Evolutionary conservation across 129 eudicot species (phyloP).

Genomic region (Ambrosia trifida): DNA sequence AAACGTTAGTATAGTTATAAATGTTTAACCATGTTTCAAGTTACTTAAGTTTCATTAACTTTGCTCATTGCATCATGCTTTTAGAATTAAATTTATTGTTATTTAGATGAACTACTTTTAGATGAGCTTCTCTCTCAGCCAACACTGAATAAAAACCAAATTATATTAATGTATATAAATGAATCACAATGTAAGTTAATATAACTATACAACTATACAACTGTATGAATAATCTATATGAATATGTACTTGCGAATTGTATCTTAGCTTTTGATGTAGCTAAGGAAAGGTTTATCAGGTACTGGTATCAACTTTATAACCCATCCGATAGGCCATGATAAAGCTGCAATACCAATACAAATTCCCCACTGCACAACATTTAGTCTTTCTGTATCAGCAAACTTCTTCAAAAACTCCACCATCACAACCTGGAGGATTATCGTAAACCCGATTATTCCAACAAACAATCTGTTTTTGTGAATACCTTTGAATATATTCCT

Average conservation of each 20-base stretch:
- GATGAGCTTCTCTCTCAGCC: neutral
- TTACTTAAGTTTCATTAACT: no score
- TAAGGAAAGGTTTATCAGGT: conserved; percentile 54
- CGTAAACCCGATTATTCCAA: conserved; percentile 74
- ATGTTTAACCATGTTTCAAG: no score
- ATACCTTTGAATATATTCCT: conserved; percentile 68
- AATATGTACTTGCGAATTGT: neutral
- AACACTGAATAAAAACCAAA: neutral
- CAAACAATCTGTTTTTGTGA: conserved; percentile 56
- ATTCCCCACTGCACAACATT: conserved; percentile 68
- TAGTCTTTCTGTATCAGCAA: conserved; percentile 73
- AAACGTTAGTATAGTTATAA: no score
- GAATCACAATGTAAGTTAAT: no score
- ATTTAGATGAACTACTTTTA: neutral
- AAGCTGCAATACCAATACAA: conserved; percentile 62
- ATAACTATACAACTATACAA: no score
- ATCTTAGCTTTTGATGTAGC: conserved; percentile 35
- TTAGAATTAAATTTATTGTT: neutral
- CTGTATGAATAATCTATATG: neutral
- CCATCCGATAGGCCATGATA: conserved; percentile 84
- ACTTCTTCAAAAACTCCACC: conserved; percentile 79
- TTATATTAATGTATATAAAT: neutral
- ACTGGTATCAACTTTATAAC: conserved; percentile 76
- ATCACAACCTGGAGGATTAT: conserved; percentile 74
- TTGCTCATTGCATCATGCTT: neutral